Percentiles rank a stretch among this genome's conserved stretches.
Conservation (phyloP, 495 filamentous ascomycete species). For the Saxophila tyrrhenica region DNA sequence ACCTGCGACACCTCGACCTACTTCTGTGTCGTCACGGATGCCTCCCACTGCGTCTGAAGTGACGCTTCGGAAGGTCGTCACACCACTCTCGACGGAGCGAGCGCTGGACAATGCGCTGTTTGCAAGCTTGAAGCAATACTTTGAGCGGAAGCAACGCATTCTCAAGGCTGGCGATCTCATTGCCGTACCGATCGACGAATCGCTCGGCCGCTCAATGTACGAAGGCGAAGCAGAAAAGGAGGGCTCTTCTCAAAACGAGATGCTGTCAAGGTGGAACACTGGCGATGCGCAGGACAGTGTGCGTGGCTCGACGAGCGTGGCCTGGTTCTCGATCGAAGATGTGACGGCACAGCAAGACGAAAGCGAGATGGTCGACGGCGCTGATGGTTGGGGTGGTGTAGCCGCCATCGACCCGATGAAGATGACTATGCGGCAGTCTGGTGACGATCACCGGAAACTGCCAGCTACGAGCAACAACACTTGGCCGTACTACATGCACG, state of each 20-base stretch:
- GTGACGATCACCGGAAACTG: constrained; percentile 64
- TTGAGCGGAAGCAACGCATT: constrained; percentile 64
- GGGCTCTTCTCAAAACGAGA: constrained; percentile 22
- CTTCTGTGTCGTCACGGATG: constrained; percentile 51
- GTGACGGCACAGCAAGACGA: constrained; percentile 40
- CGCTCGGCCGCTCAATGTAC: constrained; percentile 64
- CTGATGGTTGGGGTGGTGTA: constrained; percentile 70
- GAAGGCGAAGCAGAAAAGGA: constrained; percentile 37
- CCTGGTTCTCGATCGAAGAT: constrained; percentile 82
- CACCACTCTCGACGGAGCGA: constrained; percentile 74
- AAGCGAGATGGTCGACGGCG: constrained; percentile 36
- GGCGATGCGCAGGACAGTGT: neutral
- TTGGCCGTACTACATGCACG: constrained; percentile 79
- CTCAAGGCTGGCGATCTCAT: constrained; percentile 79
- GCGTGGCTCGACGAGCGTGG: constrained; percentile 39
- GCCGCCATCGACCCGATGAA: constrained; percentile 69
- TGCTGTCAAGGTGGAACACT: constrained; percentile 18
- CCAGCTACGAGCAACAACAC: constrained; percentile 60
- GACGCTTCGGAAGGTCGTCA: constrained; percentile 79
- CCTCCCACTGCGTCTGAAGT: constrained; percentile 86
- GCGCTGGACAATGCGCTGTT: constrained; percentile 74
- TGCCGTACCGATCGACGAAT: constrained; percentile 72
- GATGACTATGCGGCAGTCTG: constrained; percentile 80
- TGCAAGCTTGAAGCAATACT: constrained; percentile 72
- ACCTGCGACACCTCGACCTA: constrained; percentile 21